Percentiles rank a stretch among this genome's conserved stretches.
These are phyloP conservation scores for Hydnomerulius pinastri DNA, from an alignment of 768 basidiomycete species.

Conservation along the genomic window DNA sequence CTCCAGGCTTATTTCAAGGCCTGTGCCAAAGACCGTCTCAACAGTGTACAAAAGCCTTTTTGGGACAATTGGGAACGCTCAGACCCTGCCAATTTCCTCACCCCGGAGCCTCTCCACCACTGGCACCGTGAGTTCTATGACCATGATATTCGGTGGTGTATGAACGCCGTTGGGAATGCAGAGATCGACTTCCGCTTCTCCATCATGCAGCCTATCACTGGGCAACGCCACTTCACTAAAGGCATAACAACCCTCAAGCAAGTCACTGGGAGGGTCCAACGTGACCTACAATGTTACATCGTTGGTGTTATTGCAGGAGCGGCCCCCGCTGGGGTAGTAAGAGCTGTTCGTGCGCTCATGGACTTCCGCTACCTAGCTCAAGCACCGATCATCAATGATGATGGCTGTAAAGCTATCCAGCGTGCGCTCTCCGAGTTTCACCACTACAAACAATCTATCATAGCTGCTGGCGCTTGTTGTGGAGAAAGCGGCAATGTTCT, in stretches of 20 bases:
- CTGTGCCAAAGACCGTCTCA: neutral
- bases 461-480: conserved; percentile 28
- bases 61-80: conserved; percentile 28
- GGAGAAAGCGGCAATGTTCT: conserved; percentile 22
- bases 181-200: conserved; percentile 41
- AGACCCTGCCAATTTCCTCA: conserved; percentile 27
- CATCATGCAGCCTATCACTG: conserved; percentile 35
- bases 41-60: conserved; percentile 24
- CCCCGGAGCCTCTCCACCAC: conserved; percentile 40
- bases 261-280: conserved; percentile 40
- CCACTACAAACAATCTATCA: conserved; percentile 33
- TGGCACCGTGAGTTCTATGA: conserved; percentile 42
- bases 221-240: conserved; percentile 38
- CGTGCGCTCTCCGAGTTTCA: conserved; percentile 33
- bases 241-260: conserved; percentile 44
- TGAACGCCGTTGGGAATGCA: conserved; percentile 25
- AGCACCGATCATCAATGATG: conserved; percentile 25
- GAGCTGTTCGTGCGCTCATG: conserved; percentile 35
- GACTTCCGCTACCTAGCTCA: conserved; percentile 42
- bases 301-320: conserved; percentile 36
- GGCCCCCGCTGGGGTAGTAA: conserved; percentile 30
- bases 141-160: conserved; percentile 41
- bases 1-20: conserved; percentile 1
- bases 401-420: conserved; percentile 14
- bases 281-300: conserved; percentile 36